Evolutionary conservation across 257 asterid species (phyloP).

Genomic region (Avicennia marina): DNA sequence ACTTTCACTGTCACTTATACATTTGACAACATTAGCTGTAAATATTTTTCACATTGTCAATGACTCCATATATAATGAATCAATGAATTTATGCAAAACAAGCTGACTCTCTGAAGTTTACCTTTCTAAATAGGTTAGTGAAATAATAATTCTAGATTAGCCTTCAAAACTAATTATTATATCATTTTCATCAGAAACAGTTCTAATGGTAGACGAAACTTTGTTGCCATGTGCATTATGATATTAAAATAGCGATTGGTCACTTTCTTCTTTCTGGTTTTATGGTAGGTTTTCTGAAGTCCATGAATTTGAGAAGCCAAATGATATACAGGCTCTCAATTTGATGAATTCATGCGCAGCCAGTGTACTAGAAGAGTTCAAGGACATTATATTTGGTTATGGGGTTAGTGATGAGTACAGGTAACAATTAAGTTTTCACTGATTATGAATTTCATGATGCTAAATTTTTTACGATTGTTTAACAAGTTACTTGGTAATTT

Average conservation of each 20-base stretch:
- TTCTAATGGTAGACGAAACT: too few species aligned
- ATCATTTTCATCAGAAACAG: too few species aligned
- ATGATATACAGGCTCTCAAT: slow-evolving; percentile 72
- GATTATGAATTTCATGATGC: slow-evolving; percentile 12
- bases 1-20: background rate
- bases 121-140: background rate
- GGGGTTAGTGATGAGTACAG: slow-evolving; percentile 94
- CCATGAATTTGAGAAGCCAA: slow-evolving; percentile 86
- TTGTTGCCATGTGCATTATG: too few species aligned
- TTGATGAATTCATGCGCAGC: slow-evolving; percentile 87
- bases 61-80: too few species aligned
- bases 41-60: too few species aligned
- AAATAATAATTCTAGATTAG: too few species aligned
- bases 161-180: too few species aligned
- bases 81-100: too few species aligned
- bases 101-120: too few species aligned
- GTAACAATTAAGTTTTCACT: slow-evolving; percentile 29
- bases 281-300: slow-evolving; percentile 59
- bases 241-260: too few species aligned
- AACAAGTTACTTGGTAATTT: slow-evolving; percentile 19
- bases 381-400: slow-evolving; percentile 73
- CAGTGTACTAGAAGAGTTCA: slow-evolving; percentile 62
- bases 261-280: slow-evolving; percentile 9
- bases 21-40: too few species aligned
- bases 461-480: slow-evolving; percentile 15